A percentile compares a stretch with the other conserved stretches of the same genome.
Conservation (phyloP, 306 rosid species). For the Crotalaria pallida region DNA sequence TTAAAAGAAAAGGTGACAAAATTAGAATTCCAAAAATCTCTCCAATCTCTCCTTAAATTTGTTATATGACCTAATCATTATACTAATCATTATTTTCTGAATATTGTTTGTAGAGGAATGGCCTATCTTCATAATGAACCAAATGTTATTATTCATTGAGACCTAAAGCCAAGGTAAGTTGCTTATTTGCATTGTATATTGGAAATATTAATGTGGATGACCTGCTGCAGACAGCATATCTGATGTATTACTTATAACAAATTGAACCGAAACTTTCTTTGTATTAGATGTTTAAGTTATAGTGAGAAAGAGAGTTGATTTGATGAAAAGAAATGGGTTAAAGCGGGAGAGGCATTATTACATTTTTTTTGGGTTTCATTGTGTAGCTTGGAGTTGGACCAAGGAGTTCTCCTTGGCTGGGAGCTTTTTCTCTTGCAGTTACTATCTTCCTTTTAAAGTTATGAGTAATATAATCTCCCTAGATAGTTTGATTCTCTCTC, state of each 20-base stretch:
- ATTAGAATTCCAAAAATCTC: neutral
- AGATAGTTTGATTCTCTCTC: no score
- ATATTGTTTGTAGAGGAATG: constrained; percentile 69
- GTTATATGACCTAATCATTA: neutral
- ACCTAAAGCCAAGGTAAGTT: constrained; percentile 88
- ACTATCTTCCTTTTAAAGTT: no score
- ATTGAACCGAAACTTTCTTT: constrained; percentile 12
- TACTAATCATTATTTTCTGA: constrained; percentile 32
- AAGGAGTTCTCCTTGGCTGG: no score
- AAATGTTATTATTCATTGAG: constrained; percentile 84
- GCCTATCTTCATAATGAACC: constrained; percentile 97
- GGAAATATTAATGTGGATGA: constrained; percentile 16
- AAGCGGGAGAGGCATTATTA: no score
- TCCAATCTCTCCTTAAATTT: neutral
- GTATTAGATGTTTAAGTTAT: no score
- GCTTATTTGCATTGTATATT: constrained; percentile 10
- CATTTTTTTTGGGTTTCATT: no score
- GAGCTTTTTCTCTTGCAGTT: no score
- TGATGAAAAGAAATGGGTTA: no score
- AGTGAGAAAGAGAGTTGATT: no score
- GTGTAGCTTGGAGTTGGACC: no score
- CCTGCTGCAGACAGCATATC: neutral
- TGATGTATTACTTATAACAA: constrained; percentile 3
- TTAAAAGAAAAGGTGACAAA: neutral
- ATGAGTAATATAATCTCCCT: no score